Evolutionary conservation across 176 grass and related monocot genomes (phyloP).

Genomic region (Lolium rigidum): DNA sequence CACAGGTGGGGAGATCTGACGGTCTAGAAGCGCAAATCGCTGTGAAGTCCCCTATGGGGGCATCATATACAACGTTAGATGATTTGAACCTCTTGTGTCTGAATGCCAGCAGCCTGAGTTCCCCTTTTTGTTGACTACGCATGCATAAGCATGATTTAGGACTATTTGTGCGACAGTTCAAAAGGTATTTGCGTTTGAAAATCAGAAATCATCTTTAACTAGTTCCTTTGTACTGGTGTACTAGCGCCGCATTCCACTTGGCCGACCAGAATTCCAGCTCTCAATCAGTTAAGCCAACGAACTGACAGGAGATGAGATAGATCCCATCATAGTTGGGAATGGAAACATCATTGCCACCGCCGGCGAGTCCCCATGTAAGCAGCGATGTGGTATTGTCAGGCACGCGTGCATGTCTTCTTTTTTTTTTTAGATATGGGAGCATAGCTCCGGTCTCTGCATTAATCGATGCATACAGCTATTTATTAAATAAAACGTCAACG

Average conservation of each 20-base stretch:
- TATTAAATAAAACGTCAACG: no score
- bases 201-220: background rate
- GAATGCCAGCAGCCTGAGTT: background rate
- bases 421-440: no score
- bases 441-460: no score
- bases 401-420: slow-evolving; percentile 21
- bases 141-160: background rate
- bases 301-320: background rate
- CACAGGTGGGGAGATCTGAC: no score
- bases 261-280: background rate
- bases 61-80: no score
- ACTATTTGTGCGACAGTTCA: background rate
- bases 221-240: background rate
- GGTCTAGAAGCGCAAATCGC: no score
- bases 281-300: background rate
- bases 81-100: background rate
- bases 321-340: background rate
- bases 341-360: background rate
- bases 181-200: background rate
- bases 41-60: no score
- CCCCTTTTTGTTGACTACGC: background rate
- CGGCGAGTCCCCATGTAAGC: background rate
- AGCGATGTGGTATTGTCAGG: background rate
- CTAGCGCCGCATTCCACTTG: background rate
- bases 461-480: no score